These are phyloP conservation scores for Daldinia concentrica DNA, from an alignment of 495 filamentous ascomycete genomes.

Conservation along the genomic window DNA sequence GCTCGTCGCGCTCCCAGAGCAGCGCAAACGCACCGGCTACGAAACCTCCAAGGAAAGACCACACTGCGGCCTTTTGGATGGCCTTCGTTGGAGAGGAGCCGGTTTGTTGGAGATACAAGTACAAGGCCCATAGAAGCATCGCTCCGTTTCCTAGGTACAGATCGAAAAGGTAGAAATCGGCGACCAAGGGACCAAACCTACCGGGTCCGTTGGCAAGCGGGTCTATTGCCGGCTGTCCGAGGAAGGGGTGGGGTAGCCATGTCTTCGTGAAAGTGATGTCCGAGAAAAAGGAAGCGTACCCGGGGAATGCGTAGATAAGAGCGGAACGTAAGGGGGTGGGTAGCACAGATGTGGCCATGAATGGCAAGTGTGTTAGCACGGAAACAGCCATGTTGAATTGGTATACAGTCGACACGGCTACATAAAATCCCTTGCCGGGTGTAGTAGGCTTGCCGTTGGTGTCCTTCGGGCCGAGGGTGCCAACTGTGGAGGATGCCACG, in stretches of 20 bases:
- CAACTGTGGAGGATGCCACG: constrained; percentile 36
- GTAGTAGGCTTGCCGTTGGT: constrained; percentile 39
- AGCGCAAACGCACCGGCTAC: constrained; percentile 60
- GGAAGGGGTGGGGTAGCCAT: constrained; percentile 42
- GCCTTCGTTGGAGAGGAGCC: constrained; percentile 28
- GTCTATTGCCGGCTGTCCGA: constrained; percentile 36
- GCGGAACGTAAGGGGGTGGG: constrained; percentile 43
- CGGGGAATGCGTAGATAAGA: constrained; percentile 55
- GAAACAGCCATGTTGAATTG: constrained; percentile 61
- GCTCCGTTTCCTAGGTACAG: constrained; percentile 62
- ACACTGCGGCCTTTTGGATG: constrained; percentile 50
- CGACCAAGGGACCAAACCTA: constrained; percentile 59
- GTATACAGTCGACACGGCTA: constrained; percentile 62
- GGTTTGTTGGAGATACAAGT: constrained; percentile 54
- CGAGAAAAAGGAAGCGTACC: constrained; percentile 51
- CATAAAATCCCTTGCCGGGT: constrained; percentile 46
- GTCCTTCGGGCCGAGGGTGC: constrained; percentile 39
- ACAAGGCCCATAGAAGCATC: constrained; percentile 64
- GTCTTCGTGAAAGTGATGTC: constrained; percentile 52
- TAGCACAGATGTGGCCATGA: constrained; percentile 55
- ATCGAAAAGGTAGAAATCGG: constrained; percentile 68
- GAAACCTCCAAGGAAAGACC: constrained; percentile 60
- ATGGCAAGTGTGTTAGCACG: constrained; percentile 55
- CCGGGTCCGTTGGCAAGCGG: constrained; percentile 47
- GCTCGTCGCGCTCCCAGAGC: constrained; percentile 36